Percentiles rank a stretch among this genome's conserved stretches.
phyloP scores from a whole-genome alignment of 345 rosid species.

The Isatis tinctoria region DNA sequence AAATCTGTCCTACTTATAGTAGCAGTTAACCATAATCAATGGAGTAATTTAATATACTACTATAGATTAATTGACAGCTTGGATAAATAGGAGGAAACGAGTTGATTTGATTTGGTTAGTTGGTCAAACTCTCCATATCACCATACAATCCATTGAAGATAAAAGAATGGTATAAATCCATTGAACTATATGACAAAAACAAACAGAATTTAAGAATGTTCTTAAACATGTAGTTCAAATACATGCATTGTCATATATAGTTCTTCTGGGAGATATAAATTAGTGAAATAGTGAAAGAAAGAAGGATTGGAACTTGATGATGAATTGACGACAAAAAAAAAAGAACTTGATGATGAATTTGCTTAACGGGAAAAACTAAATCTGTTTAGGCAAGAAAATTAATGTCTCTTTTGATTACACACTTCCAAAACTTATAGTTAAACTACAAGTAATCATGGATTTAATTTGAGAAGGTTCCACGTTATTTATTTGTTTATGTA shows the following conservation, averaged over 20 bases:
- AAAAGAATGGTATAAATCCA: not conserved
- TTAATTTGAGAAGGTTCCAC: not conserved
- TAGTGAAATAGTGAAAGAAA: not conserved
- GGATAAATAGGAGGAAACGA: not conserved
- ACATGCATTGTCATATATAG: not conserved
- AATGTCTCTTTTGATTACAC: not conserved
- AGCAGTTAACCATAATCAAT: conserved; percentile 2
- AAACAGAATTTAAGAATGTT: not conserved
- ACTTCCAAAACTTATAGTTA: conserved; percentile 20
- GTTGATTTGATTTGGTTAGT: conserved; percentile 6
- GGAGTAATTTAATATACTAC: not conserved
- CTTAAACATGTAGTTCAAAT: not conserved
- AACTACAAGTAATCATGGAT: conserved; percentile 25
- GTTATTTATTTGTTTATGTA: not conserved
- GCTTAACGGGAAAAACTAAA: conserved; percentile 21
- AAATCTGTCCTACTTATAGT: not conserved
- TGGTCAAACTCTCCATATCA: not conserved
- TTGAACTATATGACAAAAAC: not conserved
- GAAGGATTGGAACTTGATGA: not conserved
- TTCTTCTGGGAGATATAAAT: not conserved
- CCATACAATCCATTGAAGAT: not conserved
- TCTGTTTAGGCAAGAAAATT: conserved; percentile 20
- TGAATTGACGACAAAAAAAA: too few species aligned
- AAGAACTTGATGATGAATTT: not conserved
- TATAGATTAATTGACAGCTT: conserved; percentile 7